Evolutionary conservation across 306 rosid genomes (phyloP).

Genomic region (Quercus bicolor): DNA sequence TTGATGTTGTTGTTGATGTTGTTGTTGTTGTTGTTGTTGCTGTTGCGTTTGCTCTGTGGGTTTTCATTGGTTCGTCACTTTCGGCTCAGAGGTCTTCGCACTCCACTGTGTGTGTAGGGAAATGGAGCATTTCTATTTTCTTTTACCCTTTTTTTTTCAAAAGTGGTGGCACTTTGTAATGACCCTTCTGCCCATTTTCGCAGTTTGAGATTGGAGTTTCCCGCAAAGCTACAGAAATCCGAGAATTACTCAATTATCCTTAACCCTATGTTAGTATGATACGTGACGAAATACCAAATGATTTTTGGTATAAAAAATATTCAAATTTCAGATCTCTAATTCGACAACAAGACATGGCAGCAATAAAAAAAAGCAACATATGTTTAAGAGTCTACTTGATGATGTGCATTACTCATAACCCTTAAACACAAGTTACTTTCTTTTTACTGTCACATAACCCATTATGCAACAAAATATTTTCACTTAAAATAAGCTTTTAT

Average conservation of each 20-base stretch:
- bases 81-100: conserved; percentile 50
- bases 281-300: rapidly evolving
- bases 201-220: background rate
- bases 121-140: conserved; percentile 23
- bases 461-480: rapidly evolving
- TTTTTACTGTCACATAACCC: no score
- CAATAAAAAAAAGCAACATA: no score
- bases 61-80: conserved; percentile 82
- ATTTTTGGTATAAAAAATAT: no score
- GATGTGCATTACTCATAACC: rapidly evolving
- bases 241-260: background rate
- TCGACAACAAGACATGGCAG: rapidly evolving
- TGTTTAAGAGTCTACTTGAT: rapidly evolving
- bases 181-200: conserved; percentile 45
- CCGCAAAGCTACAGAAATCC: background rate
- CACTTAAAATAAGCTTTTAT: rapidly evolving
- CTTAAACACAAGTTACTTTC: no score
- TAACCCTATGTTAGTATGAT: no score
- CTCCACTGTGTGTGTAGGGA: conserved; percentile 56
- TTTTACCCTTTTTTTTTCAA: background rate
- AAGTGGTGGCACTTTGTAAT: background rate
- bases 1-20: background rate
- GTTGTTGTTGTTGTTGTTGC: conserved; percentile 20
- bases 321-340: rapidly evolving
- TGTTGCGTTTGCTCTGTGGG: conserved; percentile 35